Evolutionary conservation across 768 basidiomycete genomes (phyloP).

Genomic region (Lactarius sp.): DNA sequence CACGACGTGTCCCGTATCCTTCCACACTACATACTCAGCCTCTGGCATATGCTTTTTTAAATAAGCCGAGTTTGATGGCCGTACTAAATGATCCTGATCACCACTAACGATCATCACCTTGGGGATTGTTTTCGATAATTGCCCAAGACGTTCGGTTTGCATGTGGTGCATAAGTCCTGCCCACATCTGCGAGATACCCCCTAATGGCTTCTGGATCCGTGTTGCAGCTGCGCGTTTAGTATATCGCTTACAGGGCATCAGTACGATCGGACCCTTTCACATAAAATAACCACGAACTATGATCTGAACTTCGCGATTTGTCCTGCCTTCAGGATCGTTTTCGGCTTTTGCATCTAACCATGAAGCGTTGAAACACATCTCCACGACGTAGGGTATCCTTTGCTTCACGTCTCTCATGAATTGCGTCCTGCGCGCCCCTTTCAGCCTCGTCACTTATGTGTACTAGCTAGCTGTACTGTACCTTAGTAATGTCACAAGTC

Average conservation of each 20-base stretch:
- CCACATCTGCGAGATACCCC: conserved; percentile 66
- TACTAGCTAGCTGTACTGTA: background rate
- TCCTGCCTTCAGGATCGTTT: conserved; percentile 51
- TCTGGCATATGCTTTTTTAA: conserved; percentile 55
- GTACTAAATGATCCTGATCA: conserved; percentile 57
- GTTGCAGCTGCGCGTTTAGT: conserved; percentile 46
- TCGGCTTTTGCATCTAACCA: conserved; percentile 58
- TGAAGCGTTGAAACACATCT: conserved; percentile 53
- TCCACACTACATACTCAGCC: conserved; percentile 52
- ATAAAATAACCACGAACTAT: conserved; percentile 38
- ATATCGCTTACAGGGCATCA: conserved; percentile 37
- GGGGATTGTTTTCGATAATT: conserved; percentile 48
- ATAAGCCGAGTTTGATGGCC: conserved; percentile 44
- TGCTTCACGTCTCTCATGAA: conserved; percentile 38
- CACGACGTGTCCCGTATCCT: conserved; percentile 60
- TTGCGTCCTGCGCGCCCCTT: conserved; percentile 37
- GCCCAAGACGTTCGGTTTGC: conserved; percentile 29
- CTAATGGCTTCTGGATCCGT: conserved; percentile 53
- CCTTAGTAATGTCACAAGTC: conserved; percentile 17
- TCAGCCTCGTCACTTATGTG: background rate
- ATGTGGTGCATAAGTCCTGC: conserved; percentile 64
- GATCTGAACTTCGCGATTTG: conserved; percentile 56
- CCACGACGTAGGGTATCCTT: conserved; percentile 47
- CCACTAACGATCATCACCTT: conserved; percentile 68
- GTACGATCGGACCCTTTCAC: background rate